Conservation (phyloP, 2,329 filamentous ascomycete species). For the Ceratocystis cubensis region DNA sequence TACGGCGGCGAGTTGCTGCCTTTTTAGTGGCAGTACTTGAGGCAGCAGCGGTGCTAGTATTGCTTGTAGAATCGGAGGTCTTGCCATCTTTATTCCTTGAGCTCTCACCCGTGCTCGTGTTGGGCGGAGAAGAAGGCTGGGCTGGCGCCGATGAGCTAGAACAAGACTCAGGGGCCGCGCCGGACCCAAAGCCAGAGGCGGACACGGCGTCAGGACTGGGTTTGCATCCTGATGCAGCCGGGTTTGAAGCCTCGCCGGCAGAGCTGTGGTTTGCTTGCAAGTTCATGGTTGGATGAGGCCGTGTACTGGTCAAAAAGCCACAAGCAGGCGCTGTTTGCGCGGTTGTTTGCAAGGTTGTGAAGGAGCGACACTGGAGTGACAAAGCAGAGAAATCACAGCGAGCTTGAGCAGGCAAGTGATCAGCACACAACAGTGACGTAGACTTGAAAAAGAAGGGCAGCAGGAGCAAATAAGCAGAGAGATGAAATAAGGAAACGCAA, state of each 20-base stretch:
- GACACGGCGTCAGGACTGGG: neutral
- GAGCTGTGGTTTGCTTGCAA: neutral
- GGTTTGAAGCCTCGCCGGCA: neutral
- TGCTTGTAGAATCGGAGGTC: neutral
- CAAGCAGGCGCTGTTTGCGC: neutral
- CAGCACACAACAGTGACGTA: neutral
- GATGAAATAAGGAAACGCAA: neutral
- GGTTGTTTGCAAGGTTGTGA: neutral
- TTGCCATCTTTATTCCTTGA: neutral
- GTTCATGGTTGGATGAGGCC: neutral
- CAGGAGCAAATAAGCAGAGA: neutral
- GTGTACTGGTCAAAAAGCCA: neutral
- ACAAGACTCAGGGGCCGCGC: neutral
- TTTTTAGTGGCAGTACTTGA: slow-evolving; percentile 30
- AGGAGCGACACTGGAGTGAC: neutral
- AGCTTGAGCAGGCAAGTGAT: neutral
- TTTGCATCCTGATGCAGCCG: neutral
- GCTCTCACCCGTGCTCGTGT: slow-evolving; percentile 25
- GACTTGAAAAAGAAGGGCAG: neutral
- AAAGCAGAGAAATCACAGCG: neutral
- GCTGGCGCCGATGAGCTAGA: neutral
- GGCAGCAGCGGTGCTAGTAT: neutral
- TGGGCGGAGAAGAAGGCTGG: slow-evolving; percentile 18
- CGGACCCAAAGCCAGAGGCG: neutral
- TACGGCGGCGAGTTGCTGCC: slow-evolving; percentile 50